Conservation (phyloP, 768 basidiomycete genomes). For the Amanita rubescens region DNA sequence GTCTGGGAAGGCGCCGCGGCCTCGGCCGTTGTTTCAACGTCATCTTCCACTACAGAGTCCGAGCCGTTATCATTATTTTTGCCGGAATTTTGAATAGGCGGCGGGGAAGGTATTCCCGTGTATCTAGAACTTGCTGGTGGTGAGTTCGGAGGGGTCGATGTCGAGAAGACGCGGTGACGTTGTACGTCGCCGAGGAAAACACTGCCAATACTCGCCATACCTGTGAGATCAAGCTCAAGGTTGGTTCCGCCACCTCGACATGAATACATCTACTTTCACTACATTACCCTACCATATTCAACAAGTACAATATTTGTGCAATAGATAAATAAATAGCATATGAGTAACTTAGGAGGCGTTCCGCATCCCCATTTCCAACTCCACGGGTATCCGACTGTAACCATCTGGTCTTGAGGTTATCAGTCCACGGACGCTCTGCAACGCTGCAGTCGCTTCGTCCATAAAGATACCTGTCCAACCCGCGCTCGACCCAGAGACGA, state of each 20-base stretch:
- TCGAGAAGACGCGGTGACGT: conserved; percentile 55
- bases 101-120: conserved; percentile 15
- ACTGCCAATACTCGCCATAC: conserved; percentile 59
- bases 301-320: neutral
- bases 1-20: neutral
- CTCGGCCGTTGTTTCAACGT: neutral
- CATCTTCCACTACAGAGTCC: neutral
- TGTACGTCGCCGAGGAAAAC: conserved; percentile 77
- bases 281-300: neutral
- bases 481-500: conserved; percentile 36
- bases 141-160: conserved; percentile 41
- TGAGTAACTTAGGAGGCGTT: neutral
- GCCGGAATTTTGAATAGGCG: neutral
- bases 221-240: no score
- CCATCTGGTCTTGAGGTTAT: conserved; percentile 36
- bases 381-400: conserved; percentile 68
- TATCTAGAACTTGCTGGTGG: conserved; percentile 30
- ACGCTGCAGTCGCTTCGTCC: conserved; percentile 34
- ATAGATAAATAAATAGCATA: neutral
- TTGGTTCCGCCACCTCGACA: no score
- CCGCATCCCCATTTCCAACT: conserved; percentile 35
- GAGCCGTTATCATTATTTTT: neutral
- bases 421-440: conserved; percentile 31
- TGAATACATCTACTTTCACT: neutral
- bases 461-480: conserved; percentile 39